Conservation (phyloP, 1,284 basidiomycete species). For the Quambalaria eucalypti region DNA sequence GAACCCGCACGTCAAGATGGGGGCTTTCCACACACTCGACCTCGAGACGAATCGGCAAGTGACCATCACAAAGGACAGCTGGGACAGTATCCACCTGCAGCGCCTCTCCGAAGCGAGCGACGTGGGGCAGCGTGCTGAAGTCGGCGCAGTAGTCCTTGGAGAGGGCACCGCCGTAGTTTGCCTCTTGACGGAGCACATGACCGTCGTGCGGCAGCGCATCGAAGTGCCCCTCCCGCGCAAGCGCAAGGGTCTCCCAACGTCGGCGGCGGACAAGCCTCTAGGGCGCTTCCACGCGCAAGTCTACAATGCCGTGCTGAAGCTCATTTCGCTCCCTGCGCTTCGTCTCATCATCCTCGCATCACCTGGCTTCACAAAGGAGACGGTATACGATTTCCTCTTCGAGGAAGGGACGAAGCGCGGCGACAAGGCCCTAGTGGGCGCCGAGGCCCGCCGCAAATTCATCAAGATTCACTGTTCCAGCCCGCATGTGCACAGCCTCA, state of each 20-base stretch:
- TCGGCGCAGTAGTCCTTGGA: slow-evolving; percentile 89
- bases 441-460: slow-evolving; percentile 68
- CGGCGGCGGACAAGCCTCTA: slow-evolving; percentile 30
- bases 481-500: slow-evolving; percentile 87
- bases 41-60: slow-evolving; percentile 86
- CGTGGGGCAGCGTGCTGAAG: slow-evolving; percentile 87
- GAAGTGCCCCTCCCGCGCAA: slow-evolving; percentile 86
- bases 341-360: slow-evolving; percentile 90
- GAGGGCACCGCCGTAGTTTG: slow-evolving; percentile 91
- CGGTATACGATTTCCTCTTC: slow-evolving; percentile 65
- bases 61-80: slow-evolving; percentile 76
- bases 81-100: slow-evolving; percentile 80
- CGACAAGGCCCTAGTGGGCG: slow-evolving; percentile 67
- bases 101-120: slow-evolving; percentile 78
- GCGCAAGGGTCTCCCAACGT: slow-evolving; percentile 41
- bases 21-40: slow-evolving; percentile 90
- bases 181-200: slow-evolving; percentile 91
- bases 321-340: slow-evolving; percentile 73
- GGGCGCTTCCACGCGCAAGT: slow-evolving; percentile 70
- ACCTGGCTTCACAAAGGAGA: slow-evolving; percentile 88
- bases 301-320: slow-evolving; percentile 76
- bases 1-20: slow-evolving; percentile 83
- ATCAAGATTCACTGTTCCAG: slow-evolving; percentile 85
- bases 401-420: slow-evolving; percentile 54
- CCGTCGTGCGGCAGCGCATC: slow-evolving; percentile 81